phyloP scores from a whole-genome alignment of 805 yeast species.

The Starmerella davenportii region DNA sequence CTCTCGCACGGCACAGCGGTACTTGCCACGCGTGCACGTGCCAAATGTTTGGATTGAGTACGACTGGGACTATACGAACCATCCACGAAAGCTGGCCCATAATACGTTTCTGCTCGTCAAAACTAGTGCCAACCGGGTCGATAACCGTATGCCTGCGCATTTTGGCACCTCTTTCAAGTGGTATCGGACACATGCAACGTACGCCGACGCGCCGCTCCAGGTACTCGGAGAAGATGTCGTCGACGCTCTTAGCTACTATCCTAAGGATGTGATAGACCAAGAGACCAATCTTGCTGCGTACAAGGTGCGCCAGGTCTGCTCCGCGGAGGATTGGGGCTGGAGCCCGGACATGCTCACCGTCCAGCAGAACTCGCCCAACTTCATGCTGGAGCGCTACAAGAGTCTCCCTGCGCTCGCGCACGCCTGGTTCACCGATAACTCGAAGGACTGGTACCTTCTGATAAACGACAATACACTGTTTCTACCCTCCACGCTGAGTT shows the following conservation, averaged over 20 bases:
- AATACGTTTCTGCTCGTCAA: not conserved
- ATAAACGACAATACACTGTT: constrained; percentile 24
- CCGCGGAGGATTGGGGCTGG: not conserved
- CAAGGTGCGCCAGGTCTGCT: not conserved
- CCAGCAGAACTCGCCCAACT: not conserved
- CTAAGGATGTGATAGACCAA: not conserved
- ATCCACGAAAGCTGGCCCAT: not conserved
- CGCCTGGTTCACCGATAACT: constrained; percentile 19
- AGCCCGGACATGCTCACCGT: not conserved
- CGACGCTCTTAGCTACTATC: not conserved
- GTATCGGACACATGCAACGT: not conserved
- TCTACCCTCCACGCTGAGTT: constrained; percentile 18
- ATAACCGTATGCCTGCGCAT: not conserved
- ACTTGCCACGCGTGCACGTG: no score
- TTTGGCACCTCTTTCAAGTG: not conserved
- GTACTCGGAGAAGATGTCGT: not conserved
- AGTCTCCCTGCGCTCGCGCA: constrained; percentile 25
- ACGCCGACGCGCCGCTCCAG: not conserved
- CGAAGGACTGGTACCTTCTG: constrained; percentile 23
- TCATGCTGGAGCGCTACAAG: constrained; percentile 23
- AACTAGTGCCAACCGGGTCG: not conserved
- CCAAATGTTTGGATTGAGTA: no score
- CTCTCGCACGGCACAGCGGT: no score
- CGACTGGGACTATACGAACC: no score
- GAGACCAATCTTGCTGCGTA: not conserved